Base-by-base conservation (phyloP, 106 monocot genomes). In the Acorus gramineus region DNA sequence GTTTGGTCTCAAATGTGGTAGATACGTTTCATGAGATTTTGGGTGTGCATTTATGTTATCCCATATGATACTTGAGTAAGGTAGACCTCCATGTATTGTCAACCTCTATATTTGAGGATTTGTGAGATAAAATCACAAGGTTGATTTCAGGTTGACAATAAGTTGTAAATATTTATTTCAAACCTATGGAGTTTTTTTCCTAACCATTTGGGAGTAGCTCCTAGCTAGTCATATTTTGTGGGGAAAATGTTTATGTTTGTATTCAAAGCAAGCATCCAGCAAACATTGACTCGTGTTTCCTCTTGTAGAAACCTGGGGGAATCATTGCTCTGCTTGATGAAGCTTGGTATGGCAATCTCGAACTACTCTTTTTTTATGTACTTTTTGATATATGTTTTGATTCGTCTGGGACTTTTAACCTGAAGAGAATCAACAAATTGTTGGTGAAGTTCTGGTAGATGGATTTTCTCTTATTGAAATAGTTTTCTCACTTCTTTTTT, bases 251-350 rank as follows among this genome's bases (percentile, higher is more conserved):
- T 49, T 64, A 7, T 7, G 3, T 6, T 2, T n/a, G 9, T 63
- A 11, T 12, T 64, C 9, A 8, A 28, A 28, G 28, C 28, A 28
- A 28, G 28, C 28, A 28, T 28, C 28, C 0, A 28, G 28, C 28
- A 28, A 28, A 28, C 28, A 28, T 28, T 28, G 28, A 28, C 5
- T 5, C 11, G 50, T 56, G 44, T 13, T 76, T 66, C 7, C 42
- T 50, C 78, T 73, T 69, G 60, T 85, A 96, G 96, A 96, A 96
- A 85, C 96, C 90, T 77, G 90, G 96, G 64, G 96, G 96, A 51
- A 83, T 96, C 50, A 73, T 96, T 83, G 82, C 96, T 9, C 85
- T 96, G 3, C 96, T 96, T 61, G 96, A 96, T 71, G 96, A 96
- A 85, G 91, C 90, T 81, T 96, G 96, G 96, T 96, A 81, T 60